Percentiles rank a stretch among this genome's conserved stretches.
Conservation (phyloP, 2,329 filamentous ascomycete genomes). For the Westerdykella sp. region DNA sequence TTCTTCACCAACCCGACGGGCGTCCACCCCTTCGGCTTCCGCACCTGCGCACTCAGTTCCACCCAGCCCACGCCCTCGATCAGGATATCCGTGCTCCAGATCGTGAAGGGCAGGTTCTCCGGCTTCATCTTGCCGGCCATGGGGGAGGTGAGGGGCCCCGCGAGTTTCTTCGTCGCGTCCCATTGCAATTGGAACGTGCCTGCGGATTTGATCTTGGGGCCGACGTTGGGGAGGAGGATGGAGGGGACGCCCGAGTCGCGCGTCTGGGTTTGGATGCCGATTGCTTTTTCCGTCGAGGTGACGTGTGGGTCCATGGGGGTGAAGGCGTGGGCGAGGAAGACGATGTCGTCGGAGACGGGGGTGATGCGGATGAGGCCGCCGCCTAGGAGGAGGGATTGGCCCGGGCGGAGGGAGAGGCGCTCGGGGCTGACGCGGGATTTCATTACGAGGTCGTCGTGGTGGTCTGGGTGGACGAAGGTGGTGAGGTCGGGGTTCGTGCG, state of each 20-base stretch:
- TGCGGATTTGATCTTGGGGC: constrained; percentile 45
- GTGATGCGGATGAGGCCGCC: constrained; percentile 86
- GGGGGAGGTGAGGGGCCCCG: constrained; percentile 64
- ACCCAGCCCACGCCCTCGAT: constrained; percentile 93
- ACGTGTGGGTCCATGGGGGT: constrained; percentile 70
- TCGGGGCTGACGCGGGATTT: constrained; percentile 65
- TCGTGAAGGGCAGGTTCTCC: constrained; percentile 68
- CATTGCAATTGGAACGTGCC: constrained; percentile 68
- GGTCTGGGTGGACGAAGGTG: constrained; percentile 59
- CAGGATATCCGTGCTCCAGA: constrained; percentile 76
- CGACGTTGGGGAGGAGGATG: constrained; percentile 47
- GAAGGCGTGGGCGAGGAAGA: constrained; percentile 81
- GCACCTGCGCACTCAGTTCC: constrained; percentile 76
- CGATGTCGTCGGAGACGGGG: constrained; percentile 56
- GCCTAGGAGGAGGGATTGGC: constrained; percentile 70
- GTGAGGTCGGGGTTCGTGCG: constrained; percentile 61
- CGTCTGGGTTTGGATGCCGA: constrained; percentile 58
- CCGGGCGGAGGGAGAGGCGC: constrained; percentile 65
- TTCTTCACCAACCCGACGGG: constrained; percentile 44
- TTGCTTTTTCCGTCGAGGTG: constrained; percentile 73
- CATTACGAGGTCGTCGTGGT: constrained; percentile 70
- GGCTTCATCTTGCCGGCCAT: constrained; percentile 58
- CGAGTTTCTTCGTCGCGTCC: constrained; percentile 75
- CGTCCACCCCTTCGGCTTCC: constrained; percentile 39
- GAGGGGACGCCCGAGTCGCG: constrained; percentile 53